Percentiles rank a stretch among this genome's conserved stretches.
phyloP scores from a whole-genome alignment of 1,284 basidiomycete species.

The Hemileia vastatrix region DNA sequence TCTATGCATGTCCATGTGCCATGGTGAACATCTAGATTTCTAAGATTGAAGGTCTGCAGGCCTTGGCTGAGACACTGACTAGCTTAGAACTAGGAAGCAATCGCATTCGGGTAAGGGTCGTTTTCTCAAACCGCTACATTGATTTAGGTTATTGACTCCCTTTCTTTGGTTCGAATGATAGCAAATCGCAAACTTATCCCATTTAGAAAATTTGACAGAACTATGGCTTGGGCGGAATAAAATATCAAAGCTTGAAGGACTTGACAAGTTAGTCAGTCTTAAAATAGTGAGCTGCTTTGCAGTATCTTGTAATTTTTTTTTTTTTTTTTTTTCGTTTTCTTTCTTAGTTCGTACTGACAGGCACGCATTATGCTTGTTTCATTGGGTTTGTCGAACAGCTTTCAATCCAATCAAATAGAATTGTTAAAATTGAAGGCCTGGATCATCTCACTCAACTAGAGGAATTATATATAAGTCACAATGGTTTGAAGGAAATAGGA shows the following conservation, averaged over 20 bases:
- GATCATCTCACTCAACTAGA: slow-evolving; percentile 36
- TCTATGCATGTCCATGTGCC: slow-evolving; percentile 40
- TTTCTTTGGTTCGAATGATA: not conserved
- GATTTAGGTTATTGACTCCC: too few relatives aligned
- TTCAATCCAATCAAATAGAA: slow-evolving; percentile 43
- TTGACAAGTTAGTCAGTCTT: slow-evolving; percentile 10
- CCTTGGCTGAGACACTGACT: slow-evolving; percentile 31
- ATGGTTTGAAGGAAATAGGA: slow-evolving; percentile 32
- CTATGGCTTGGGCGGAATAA: slow-evolving; percentile 46
- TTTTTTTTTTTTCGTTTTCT: too few relatives aligned
- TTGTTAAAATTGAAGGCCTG: slow-evolving; percentile 39
- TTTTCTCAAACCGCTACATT: too few relatives aligned
- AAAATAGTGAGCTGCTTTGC: not conserved
- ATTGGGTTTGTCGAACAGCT: slow-evolving; percentile 24
- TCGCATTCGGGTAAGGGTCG: slow-evolving; percentile 29
- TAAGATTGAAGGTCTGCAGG: slow-evolving; percentile 31
- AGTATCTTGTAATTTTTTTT: not conserved
- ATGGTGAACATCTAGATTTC: too few relatives aligned
- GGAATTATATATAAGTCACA: slow-evolving; percentile 44
- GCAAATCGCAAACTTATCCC: slow-evolving; percentile 36
- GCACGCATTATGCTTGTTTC: not conserved
- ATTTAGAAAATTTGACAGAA: slow-evolving; percentile 37
- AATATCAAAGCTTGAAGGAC: slow-evolving; percentile 37
- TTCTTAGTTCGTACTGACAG: not conserved
- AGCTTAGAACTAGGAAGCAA: slow-evolving; percentile 44